Base-by-base conservation (phyloP, 148 eudicot species). In the Arbutus unedo region DNA sequence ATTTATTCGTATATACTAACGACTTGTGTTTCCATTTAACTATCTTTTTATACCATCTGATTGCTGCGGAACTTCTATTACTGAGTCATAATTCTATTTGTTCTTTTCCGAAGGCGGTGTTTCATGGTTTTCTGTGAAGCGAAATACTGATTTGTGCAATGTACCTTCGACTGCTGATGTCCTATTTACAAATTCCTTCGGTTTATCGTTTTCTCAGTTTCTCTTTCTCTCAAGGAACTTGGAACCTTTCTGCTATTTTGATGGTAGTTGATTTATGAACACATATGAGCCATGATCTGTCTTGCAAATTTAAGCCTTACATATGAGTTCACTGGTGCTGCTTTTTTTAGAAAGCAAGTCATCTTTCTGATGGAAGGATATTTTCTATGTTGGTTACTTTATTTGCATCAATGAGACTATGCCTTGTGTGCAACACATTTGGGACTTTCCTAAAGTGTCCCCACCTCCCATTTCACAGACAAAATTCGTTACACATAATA, bases 1-100 rank as follows among this genome's bases (percentile, higher is more conserved):
- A 74, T n/a, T 74, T 21, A n/a, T 48, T 21, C 77, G 55, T 74
- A 74, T 4, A 74, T 74, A 74, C 77, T 47, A 48, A 48, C 77
- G 48, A 70, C 55, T 21, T 21, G 55, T 74, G 55, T 48, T 47
- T 31, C 38, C 25, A 7, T 74, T 21, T 51, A 25, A 31, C 51
- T 18, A 3, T 44, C 43, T 23, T 55, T 80, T 25, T 68, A 62
- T 80, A 67, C 49, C 47, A 15, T 80, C 31, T 67, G 19, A 80
- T 50, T 68, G 76, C 47, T 68, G 47, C 18, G 6, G 23, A 66
- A 47, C 54, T 79, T 23, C 56, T 54, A 62, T 14, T 49, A 74
- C 11, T 21, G 38, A 31, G 38, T 31, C 38, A 31, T 31, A 31
- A 38, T 79, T 53, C 5, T 48, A 16, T 68, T 79, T 8, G 38